A percentile compares a stretch with the other conserved stretches of the same genome.
These are phyloP conservation scores for Psidium friedrichsthalianum DNA, from an alignment of 345 rosid genomes.

Conservation along the genomic window DNA sequence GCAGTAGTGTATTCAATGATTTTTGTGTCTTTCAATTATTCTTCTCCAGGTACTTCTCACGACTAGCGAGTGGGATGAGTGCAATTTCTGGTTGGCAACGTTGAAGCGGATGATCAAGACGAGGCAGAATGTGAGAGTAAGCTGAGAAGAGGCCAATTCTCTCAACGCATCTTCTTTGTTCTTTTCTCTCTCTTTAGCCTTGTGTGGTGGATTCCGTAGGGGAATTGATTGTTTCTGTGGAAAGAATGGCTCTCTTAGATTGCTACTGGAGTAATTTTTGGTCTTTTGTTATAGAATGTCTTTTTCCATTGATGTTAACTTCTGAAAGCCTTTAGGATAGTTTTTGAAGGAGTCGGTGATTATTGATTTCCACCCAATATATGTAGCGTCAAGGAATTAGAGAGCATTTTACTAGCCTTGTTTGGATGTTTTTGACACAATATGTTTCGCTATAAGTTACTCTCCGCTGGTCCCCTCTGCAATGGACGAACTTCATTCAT, in stretches of 20 bases:
- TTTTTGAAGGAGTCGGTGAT: not conserved
- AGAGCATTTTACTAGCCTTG: not conserved
- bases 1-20: not conserved
- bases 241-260: not conserved
- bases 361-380: not conserved
- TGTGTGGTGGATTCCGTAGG: not conserved
- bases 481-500: not conserved
- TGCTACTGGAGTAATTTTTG: not conserved
- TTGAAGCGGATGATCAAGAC: slow-evolving; percentile 92
- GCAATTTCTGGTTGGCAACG: slow-evolving; percentile 90
- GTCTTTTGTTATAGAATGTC: not conserved
- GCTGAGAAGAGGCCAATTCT: slow-evolving; percentile 18
- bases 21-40: not conserved
- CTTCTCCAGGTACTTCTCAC: slow-evolving; percentile 63
- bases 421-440: not conserved
- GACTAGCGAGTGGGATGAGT: slow-evolving; percentile 97
- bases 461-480: not conserved
- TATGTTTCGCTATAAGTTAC: not conserved
- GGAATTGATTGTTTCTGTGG: not conserved
- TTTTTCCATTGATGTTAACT: not conserved
- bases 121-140: slow-evolving; percentile 60
- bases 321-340: not conserved
- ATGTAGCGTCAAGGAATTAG: not conserved
- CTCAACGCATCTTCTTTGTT: not conserved
- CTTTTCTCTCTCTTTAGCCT: not conserved